Percentiles rank a stretch among this genome's conserved stretches.
phyloP scores from a whole-genome alignment of 108 stramenopile species.

The Bacterosira constricta region DNA sequence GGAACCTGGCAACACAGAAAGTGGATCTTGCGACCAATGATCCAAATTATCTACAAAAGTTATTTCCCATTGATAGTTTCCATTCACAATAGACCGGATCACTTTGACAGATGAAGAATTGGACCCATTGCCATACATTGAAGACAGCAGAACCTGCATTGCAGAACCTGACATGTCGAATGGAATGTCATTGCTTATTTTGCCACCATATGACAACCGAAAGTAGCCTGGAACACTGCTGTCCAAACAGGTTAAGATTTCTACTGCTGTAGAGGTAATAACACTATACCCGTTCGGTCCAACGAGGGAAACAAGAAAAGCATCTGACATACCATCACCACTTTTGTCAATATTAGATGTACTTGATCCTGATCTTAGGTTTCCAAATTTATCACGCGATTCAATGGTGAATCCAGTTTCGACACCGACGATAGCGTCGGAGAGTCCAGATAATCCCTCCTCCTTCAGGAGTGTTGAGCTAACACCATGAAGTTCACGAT shows the following conservation, averaged over 20 bases:
- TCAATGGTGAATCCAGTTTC: conserved; percentile 57
- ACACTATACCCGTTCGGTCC: conserved; percentile 56
- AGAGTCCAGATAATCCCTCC: conserved; percentile 47
- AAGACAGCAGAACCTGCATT: conserved; percentile 52
- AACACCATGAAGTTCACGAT: conserved; percentile 68
- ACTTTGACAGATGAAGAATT: conserved; percentile 34
- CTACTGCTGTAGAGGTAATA: conserved; percentile 66
- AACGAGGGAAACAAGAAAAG: conserved; percentile 63
- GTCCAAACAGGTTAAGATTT: conserved; percentile 42
- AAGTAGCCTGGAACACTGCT: conserved; percentile 49
- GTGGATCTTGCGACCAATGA: conserved; percentile 48
- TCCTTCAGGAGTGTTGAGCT: conserved; percentile 52
- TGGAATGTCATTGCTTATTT: conserved; percentile 54
- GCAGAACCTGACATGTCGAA: conserved; percentile 59
- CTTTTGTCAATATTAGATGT: conserved; percentile 46
- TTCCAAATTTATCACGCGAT: conserved; percentile 83
- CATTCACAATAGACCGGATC: conserved; percentile 13
- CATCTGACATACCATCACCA: conserved; percentile 72
- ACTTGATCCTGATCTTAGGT: conserved; percentile 62
- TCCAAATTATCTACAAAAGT: conserved; percentile 69
- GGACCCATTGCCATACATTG: conserved; percentile 28
- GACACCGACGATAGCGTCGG: conserved; percentile 60
- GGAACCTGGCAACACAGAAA: conserved; percentile 43
- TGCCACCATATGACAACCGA: conserved; percentile 58
- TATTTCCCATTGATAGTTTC: conserved; percentile 53